These are phyloP conservation scores for Phascolomyces articulosus DNA, from an alignment of 371 early-diverging fungal genomes.

Conservation along the genomic window DNA sequence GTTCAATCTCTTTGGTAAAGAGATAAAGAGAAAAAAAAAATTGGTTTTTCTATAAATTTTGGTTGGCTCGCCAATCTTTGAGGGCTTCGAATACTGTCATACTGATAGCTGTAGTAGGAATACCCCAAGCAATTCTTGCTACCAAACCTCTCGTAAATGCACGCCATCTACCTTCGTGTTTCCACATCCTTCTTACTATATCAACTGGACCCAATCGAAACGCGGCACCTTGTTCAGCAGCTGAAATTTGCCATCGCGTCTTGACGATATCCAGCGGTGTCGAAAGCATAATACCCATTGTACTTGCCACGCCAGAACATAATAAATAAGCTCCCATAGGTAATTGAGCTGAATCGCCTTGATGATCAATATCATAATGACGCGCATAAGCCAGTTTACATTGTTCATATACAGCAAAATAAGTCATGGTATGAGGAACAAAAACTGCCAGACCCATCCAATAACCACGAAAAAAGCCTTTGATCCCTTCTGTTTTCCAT, in stretches of 20 bases:
- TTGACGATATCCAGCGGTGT: constrained; percentile 83
- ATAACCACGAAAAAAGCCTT: constrained; percentile 79
- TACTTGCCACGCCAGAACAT: constrained; percentile 65
- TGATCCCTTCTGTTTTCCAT: constrained; percentile 58
- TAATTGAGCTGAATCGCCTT: constrained; percentile 21
- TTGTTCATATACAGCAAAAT: constrained; percentile 81
- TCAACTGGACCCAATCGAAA: constrained; percentile 31
- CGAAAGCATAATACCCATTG: constrained; percentile 59
- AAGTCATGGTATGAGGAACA: constrained; percentile 69
- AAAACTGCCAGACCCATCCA: constrained; percentile 74
- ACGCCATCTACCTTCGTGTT: constrained; percentile 59
- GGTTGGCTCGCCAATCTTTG: constrained; percentile 43
- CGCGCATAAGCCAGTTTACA: constrained; percentile 51
- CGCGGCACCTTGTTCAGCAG: constrained; percentile 34
- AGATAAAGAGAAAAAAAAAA: too few relatives aligned
- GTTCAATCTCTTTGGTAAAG: too few relatives aligned
- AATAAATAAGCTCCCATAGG: constrained; percentile 57
- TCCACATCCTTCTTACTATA: constrained; percentile 62
- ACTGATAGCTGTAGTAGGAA: constrained; percentile 71
- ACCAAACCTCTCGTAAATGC: constrained; percentile 70
- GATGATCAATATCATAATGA: background rate
- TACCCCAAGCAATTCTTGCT: constrained; percentile 72
- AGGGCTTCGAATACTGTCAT: constrained; percentile 80
- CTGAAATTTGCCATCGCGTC: constrained; percentile 79
- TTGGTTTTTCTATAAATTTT: background rate